These are phyloP conservation scores for Collybia nuda DNA, from an alignment of 768 basidiomycete species.

Conservation along the genomic window DNA sequence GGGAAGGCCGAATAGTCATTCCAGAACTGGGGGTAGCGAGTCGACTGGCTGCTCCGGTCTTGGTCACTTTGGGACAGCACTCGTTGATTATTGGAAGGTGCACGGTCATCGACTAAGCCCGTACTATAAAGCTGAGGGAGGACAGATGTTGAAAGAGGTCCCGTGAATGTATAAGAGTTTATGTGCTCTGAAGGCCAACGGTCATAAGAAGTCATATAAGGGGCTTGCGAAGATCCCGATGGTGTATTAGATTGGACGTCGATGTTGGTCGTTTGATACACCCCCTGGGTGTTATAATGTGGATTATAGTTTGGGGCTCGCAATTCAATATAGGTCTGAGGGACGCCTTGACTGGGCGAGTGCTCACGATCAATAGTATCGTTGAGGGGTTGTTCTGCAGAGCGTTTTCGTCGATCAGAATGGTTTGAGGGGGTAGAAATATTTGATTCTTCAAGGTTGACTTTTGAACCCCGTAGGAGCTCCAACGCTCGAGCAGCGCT, in stretches of 20 bases:
- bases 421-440: conserved; percentile 18
- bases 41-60: conserved; percentile 17
- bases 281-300: background rate
- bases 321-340: background rate
- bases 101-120: conserved; percentile 56
- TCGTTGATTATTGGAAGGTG: conserved; percentile 2
- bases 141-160: conserved; percentile 66
- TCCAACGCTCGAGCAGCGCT: conserved; percentile 73
- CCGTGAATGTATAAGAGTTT: conserved; percentile 31
- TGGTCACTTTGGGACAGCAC: conserved; percentile 8
- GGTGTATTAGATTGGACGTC: background rate
- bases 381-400: conserved; percentile 51
- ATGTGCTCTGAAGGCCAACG: conserved; percentile 40
- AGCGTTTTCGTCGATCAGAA: conserved; percentile 53
- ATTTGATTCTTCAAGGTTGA: conserved; percentile 25
- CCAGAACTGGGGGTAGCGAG: conserved; percentile 55
- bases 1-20: conserved; percentile 53
- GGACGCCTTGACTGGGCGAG: background rate
- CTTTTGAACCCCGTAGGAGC: conserved; percentile 66
- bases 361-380: conserved; percentile 14
- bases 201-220: conserved; percentile 35
- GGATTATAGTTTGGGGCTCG: background rate
- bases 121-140: conserved; percentile 78
- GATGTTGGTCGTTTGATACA: background rate
- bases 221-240: conserved; percentile 12